Evolutionary conservation across 2,329 filamentous ascomycete genomes (phyloP), one percentile per base, ranked within the genome.

Genomic region (Colletotrichum sp.): DNA sequence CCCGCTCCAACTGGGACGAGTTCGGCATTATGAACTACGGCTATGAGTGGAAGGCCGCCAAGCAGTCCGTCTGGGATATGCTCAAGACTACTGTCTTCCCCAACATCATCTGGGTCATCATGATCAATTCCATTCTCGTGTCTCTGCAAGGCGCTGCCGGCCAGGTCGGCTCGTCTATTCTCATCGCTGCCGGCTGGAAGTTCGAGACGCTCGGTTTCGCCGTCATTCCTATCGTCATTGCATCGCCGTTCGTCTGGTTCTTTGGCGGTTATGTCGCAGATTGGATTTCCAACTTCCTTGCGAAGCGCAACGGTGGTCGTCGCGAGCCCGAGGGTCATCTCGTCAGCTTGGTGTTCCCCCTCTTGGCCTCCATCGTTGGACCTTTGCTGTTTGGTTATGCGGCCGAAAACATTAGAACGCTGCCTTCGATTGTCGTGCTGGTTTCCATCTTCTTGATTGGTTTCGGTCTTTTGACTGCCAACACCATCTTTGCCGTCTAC

Each of bases 291-390:
- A 83, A 83, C 30, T 75, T 67, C 25, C 70, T 83, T 6, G 81
- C 83, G 18, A 78, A 77, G 36, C 79, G 79, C 67, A 81, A 79
- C 62, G 78, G 78, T 62, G 79, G 79, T 13, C 75, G 75, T 4
- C 81, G 83, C 34, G 81, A 84, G 78, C 80, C 84, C 15, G 84
- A 85, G 77, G 80, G 81, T 58, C 82, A 81, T 66, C 80, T 84
- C 10, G 70, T 81, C 48, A 82, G 81, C 43, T 73, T 84, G 32
- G 66, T 81, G 1, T 72, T 84, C 56, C 83, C 83, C 5, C 78
- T 84, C 13, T 32, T 78, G 25, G 66, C 79, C 1, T 82, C 81
- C 60, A 76, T 85, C 25, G 74, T 78, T 4, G 82, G 83, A 18
- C 78, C 78, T 32, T 79, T 85, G 64, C 30, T 84, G 55, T 85